Base-by-base conservation (phyloP, 169 alveolate species). In the Plasmodium malariae region DNA sequence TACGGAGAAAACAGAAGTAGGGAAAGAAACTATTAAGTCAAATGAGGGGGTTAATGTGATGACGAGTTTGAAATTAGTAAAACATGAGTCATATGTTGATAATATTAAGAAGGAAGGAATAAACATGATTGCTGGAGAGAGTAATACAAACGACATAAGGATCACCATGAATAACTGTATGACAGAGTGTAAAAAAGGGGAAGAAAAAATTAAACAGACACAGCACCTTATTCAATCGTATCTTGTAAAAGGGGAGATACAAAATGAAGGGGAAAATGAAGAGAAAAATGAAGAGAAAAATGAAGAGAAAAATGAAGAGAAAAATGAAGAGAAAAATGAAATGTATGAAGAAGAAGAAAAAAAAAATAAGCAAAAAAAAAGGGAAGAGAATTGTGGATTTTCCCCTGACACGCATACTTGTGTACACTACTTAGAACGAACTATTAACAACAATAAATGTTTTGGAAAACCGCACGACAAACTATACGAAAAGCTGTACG, bases 201-300 rank as follows among this genome's bases (percentile, higher is more conserved):
- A 40, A 40, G n/a, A n/a, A n/a, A n/a, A n/a, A n/a, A n/a, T n/a
- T n/a, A n/a, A n/a, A n/a, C n/a, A n/a, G n/a, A n/a, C n/a, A n/a
- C n/a, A n/a, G n/a, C n/a, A n/a, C n/a, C n/a, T n/a, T n/a, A n/a
- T n/a, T n/a, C n/a, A 9, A 40, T 6, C 5, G 51, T 9, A 5
- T 40, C 51, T 40, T 40, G 51, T 6, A 9, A 9, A 40, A 40
- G 51, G 9, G 9, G 9, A 40, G 51, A 9, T 6, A 36, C 24
- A 68, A 71, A 2, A 68, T 3, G 87, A 83, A 34, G 37, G 91
- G 11, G 69, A 83, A 37, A 12, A 32, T n/a, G 24, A 55, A 68
- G 6, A 17, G n/a, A 48, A 51, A n/a, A 28, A 11, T 9, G 19
- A 85, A 48, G 0, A 49, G 57, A 43, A 37, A 69, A 17, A 69